Evolutionary conservation across 768 basidiomycete species (phyloP), one percentile per base, ranked within the genome.

Genomic region (Trametes punicea): DNA sequence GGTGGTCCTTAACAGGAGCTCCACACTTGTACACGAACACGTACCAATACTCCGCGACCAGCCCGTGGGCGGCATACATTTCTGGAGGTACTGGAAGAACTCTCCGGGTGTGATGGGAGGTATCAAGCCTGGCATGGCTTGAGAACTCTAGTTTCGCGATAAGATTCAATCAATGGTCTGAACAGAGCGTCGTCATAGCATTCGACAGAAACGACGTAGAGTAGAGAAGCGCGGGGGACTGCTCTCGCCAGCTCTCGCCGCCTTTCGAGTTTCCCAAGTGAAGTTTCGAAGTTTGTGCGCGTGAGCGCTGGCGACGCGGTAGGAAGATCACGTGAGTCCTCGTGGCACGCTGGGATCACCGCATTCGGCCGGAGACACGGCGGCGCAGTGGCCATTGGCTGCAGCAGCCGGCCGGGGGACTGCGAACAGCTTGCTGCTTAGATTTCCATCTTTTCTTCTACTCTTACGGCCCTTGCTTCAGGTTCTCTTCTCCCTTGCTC

Each of bases 1-100:
- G 51, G 47, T 34, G 2, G 4, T 25, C 16, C 23, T 57, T 18
- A 42, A 21, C 27, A 34, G 40, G 20, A 34, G 8, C 38, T 45
- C n/a, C 13, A 36, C 7, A 45, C 18, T n/a, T 36, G n/a, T 26
- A 36, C 6, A 42, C 18, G 51, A 27, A 23, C 10, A 59, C 71
- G 3, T 49, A 80, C 82, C 80, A 47, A 85, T 70, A n/a, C 65
- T 73, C 3, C 62, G 55, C 1, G 71, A 62, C 82, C 83, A 84
- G 20, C 81, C 81, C 6, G 63, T 56, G 2, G 78, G 78, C 34
- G 83, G 84, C 18, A 61, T 69, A 56, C 77, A 80, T 58, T 67
- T 69, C 30, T 67, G 68, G 57, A 88, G 71, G 59, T 78, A 73
- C 2, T 69, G 65, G 10, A 73, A 57, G 55, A 87, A 85, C 63